Conservation (phyloP, 2,329 filamentous ascomycete species). For the Aureobasidium mangrovei region DNA sequence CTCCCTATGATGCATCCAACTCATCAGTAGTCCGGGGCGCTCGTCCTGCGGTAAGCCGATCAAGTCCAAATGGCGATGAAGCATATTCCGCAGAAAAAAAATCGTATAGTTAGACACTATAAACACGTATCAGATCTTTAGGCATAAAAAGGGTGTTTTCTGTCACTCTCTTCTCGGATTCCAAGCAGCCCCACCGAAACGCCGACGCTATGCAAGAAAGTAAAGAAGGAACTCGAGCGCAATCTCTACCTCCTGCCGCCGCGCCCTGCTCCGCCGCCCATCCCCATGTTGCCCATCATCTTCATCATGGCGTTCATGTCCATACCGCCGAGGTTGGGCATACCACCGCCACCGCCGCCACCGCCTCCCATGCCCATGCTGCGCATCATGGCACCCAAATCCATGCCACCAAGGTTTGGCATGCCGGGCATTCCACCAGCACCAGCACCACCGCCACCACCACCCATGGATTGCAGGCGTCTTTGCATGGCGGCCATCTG, state of each 20-base stretch:
- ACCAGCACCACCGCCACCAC: slow-evolving; percentile 53
- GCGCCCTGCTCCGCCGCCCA: slow-evolving; percentile 40
- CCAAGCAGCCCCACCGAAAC: not conserved
- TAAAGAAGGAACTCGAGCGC: not conserved
- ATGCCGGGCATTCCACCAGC: slow-evolving; percentile 50
- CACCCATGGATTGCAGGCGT: slow-evolving; percentile 85
- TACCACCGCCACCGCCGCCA: slow-evolving; percentile 48
- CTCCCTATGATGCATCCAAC: too few relatives aligned
- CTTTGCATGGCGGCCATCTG: slow-evolving; percentile 98
- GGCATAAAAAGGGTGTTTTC: too few relatives aligned
- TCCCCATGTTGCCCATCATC: slow-evolving; percentile 68
- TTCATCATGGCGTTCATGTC: slow-evolving; percentile 67
- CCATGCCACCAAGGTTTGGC: slow-evolving; percentile 76
- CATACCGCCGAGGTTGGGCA: slow-evolving; percentile 50
- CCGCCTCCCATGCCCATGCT: slow-evolving; percentile 65
- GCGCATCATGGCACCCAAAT: slow-evolving; percentile 82
- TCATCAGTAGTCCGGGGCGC: too few relatives aligned
- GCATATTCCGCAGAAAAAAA: too few relatives aligned
- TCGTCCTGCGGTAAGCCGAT: too few relatives aligned
- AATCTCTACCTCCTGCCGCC: slow-evolving; percentile 16
- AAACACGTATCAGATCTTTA: too few relatives aligned
- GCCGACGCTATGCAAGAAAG: slow-evolving; percentile 17
- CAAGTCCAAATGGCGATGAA: too few relatives aligned
- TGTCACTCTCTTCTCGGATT: not conserved
- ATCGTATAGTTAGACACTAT: too few relatives aligned